Evolutionary conservation across 495 filamentous ascomycete species (phyloP), one percentile per base, ranked within the genome.

Genomic region (Monascus purpureus): DNA sequence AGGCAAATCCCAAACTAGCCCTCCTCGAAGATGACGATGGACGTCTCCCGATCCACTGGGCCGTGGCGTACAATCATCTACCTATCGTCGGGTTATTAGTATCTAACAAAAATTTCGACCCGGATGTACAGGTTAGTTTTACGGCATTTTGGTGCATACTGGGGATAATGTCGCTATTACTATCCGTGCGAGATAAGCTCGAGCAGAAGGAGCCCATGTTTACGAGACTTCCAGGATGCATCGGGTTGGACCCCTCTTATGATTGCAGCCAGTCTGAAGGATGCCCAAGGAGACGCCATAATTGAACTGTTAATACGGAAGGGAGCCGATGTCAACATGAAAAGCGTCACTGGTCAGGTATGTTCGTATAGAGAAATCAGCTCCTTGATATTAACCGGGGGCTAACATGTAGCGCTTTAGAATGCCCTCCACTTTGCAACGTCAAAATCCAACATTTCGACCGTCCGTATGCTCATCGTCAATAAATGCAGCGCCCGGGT

Each of bases 21-120:
- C 62, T 59, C 20, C 62, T 61, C 29, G 80, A 75, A 50, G 90
- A 99, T 45, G 76, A 81, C 30, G 90, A 99, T 52, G 84, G 85
- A 30, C 81, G 90, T 30, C 71, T 94, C 14, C 80, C 92, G 0
- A 76, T 96, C 31, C 92, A 99, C 57, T 99, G 92, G 92, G 90
- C 90, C 1, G 72, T 74, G 9, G 90, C 86, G 26, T 79, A 80
- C 53, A 92, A 88, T 49, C 77, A 73, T 24, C 55, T 72, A n/a
- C 65, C 72, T 23, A 82, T 93, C 32, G 76, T 81, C 14, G 63
- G 80, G 40, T 49, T 87, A 15, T 65, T 99, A 3, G 50, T 68
- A 13, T 58, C 76, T 0, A 59, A 59, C 31, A 79, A 76, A 46
- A 65, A 67, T 39, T 95, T 96, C 43, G 86, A 96, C 53, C 75